Evolutionary conservation across 1,284 basidiomycete genomes (phyloP), one percentile per base, ranked within the genome.

Genomic region (Sphaerobolus stellatus): DNA sequence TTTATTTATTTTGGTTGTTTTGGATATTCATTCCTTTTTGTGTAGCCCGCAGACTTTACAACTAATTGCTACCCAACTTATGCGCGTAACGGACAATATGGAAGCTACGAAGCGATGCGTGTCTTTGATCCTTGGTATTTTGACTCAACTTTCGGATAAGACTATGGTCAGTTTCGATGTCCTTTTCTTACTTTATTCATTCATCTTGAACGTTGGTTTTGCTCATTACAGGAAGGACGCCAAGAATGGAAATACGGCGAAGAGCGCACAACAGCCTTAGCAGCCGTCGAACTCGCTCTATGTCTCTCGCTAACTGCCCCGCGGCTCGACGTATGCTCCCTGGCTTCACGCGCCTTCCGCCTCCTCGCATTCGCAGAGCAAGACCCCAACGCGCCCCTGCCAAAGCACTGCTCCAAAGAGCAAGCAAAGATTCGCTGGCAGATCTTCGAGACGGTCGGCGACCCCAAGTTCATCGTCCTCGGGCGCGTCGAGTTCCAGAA

Each of bases 401-500:
- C 80, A 43, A 66, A 69, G 6, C 71, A 72, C 14, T 59, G 80
- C 22, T 78, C 72, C 11, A 79, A 84, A 46, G 86, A 87, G 46
- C 83, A 86, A 61, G 69, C 78, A 25, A 78, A 80, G 6, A 85
- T 85, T 59, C 78, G 88, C 13, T 82, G 85, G 64, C 80, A 83
- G 2, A 78, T 89, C 40, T 90, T 90, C 59, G 87, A 90, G 51
- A 83, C 88, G 61, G 71, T 92, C 16, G 90, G 89, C 13, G 88
- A 90, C 65, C 86, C 86, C 1, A 81, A 81, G 51, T 75, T 86
- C 8, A 69, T 83, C 31, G 72, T 88, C 31, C 79, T 88, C 51
- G 89, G 90, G 34, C 86, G 90, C 24, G 76, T 90, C 36, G 85
- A 82, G 6, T 84, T 91, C 66, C 91, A 94, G 71, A 93, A 89